phyloP scores from a whole-genome alignment of 768 basidiomycete genomes.

The Pleurotus giganteus region DNA sequence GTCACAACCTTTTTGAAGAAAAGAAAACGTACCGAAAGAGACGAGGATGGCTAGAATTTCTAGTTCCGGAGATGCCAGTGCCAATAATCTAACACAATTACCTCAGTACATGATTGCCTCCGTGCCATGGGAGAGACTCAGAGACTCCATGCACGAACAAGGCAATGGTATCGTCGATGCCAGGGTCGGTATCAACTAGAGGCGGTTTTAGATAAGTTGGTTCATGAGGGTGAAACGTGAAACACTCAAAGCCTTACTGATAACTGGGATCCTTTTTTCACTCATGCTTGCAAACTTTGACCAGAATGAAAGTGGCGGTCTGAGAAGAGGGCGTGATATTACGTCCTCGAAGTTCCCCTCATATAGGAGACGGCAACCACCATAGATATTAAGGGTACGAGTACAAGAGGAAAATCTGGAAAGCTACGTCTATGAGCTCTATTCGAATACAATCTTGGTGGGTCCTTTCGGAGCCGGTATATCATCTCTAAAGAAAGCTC shows the following conservation, averaged over 20 bases:
- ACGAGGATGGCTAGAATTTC: slow-evolving; percentile 75
- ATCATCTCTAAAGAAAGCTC: slow-evolving; percentile 79
- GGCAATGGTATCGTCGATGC: slow-evolving; percentile 79
- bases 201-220: not conserved
- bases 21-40: slow-evolving; percentile 57
- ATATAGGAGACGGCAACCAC: too few species aligned
- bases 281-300: not conserved
- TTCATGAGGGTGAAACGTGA: not conserved
- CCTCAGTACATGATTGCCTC: not conserved
- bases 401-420: not conserved
- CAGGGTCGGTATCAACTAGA: slow-evolving; percentile 83
- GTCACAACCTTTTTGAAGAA: not conserved
- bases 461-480: slow-evolving; percentile 57
- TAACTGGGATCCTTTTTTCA: slow-evolving; percentile 48
- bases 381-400: not conserved
- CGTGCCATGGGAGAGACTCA: not conserved
- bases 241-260: slow-evolving; percentile 47
- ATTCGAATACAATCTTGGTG: slow-evolving; percentile 74
- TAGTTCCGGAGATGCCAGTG: slow-evolving; percentile 80
- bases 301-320: too few species aligned
- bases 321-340: too few species aligned
- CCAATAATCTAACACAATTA: slow-evolving; percentile 53
- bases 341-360: too few species aligned
- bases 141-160: slow-evolving; percentile 46
- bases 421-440: slow-evolving; percentile 11